These are phyloP conservation scores for Saccharomycopsis olivae DNA, from an alignment of 805 yeast species.

Conservation along the genomic window DNA sequence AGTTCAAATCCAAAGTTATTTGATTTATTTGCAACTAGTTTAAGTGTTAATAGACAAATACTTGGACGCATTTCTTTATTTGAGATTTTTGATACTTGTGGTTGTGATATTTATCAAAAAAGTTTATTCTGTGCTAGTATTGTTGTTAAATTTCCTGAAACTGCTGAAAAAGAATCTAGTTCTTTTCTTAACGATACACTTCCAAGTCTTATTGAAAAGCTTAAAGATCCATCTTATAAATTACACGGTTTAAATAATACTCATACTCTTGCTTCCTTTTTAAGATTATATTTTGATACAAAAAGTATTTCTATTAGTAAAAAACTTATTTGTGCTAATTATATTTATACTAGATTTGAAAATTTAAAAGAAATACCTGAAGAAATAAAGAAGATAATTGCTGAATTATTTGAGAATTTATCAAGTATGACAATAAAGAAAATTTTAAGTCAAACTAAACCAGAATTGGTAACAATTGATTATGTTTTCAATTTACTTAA, in stretches of 20 bases:
- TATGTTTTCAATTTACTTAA: constrained; percentile 11
- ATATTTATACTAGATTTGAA: neutral
- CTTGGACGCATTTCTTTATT: neutral
- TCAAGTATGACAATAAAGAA: constrained; percentile 3
- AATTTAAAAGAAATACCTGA: constrained; percentile 16
- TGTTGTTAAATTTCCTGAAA: constrained; percentile 2
- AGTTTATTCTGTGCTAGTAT: constrained; percentile 19
- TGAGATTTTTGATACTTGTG: constrained; percentile 24
- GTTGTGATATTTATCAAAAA: constrained; percentile 21
- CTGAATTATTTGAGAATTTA: constrained; percentile 13
- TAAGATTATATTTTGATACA: constrained; percentile 4
- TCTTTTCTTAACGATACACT: neutral
- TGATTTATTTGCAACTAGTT: constrained; percentile 10
- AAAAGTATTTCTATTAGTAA: constrained; percentile 6
- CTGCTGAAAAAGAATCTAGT: constrained; percentile 13
- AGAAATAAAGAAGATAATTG: constrained; percentile 13
- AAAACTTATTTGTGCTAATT: constrained; percentile 6
- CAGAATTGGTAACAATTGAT: constrained; percentile 7
- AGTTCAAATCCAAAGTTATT: constrained; percentile 17
- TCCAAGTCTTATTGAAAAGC: constrained; percentile 4
- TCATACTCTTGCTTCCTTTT: constrained; percentile 9
- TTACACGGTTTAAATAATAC: constrained; percentile 4
- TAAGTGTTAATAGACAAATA: constrained; percentile 4
- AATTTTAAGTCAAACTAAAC: constrained; percentile 7
- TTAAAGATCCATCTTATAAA: neutral